Evolutionary conservation across 108 stramenopile species (phyloP).

Genomic region (Cylindrotheca fusiformis): DNA sequence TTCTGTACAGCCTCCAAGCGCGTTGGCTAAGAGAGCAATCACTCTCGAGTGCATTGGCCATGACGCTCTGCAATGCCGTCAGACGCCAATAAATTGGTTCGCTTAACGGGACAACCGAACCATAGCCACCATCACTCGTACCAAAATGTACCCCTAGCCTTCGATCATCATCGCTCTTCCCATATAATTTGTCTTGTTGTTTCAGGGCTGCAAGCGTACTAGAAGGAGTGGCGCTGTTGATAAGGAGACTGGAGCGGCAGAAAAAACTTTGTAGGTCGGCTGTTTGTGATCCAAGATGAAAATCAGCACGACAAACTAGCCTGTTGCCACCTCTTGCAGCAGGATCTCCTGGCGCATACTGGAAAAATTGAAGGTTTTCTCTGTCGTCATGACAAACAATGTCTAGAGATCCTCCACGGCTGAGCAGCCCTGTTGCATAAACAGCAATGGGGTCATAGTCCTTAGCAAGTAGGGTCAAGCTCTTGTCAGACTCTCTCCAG

Average conservation of each 20-base stretch:
- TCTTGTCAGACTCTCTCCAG: conserved; percentile 88
- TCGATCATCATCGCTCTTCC: conserved; percentile 79
- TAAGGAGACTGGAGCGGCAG: conserved; percentile 71
- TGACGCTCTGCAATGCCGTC: conserved; percentile 87
- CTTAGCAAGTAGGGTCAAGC: conserved; percentile 81
- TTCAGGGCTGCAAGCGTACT: conserved; percentile 79
- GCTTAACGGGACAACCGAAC: conserved; percentile 73
- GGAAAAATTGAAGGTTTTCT: conserved; percentile 86
- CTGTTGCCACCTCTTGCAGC: conserved; percentile 90
- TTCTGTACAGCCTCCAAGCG: conserved; percentile 79
- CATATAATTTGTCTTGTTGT: conserved; percentile 79
- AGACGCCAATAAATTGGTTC: conserved; percentile 88
- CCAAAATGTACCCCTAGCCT: conserved; percentile 83
- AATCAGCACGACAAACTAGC: conserved; percentile 89
- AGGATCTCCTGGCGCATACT: conserved; percentile 88
- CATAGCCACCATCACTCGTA: conserved; percentile 85
- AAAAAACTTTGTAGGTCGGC: conserved; percentile 64
- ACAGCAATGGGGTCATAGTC: conserved; percentile 85
- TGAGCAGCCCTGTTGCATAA: conserved; percentile 78
- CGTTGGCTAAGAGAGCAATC: conserved; percentile 80
- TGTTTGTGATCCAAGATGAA: conserved; percentile 84
- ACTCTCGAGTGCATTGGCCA: conserved; percentile 87
- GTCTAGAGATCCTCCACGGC: conserved; percentile 66
- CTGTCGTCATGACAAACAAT: conserved; percentile 90
- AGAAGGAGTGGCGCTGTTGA: conserved; percentile 68